These are phyloP conservation scores for Beauveria rudraprayagi DNA, from an alignment of 2,329 filamentous ascomycete species.

Conservation along the genomic window DNA sequence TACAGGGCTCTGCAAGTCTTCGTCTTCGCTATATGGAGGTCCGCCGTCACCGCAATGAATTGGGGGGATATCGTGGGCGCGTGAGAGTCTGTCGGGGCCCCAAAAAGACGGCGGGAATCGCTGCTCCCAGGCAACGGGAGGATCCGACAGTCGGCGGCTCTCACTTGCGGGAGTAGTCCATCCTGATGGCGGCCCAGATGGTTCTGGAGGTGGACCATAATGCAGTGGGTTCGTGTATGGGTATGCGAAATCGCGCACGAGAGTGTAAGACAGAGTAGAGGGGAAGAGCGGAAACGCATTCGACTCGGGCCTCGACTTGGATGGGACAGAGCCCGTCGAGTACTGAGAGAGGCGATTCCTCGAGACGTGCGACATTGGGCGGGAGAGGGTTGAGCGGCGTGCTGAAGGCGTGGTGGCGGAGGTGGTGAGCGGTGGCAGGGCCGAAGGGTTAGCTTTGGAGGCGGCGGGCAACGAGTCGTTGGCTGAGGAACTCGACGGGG, in stretches of 20 bases:
- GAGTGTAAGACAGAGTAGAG: constrained; percentile 78
- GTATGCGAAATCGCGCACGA: constrained; percentile 95
- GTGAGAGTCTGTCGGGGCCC: constrained; percentile 46
- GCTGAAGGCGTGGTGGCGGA: constrained; percentile 46
- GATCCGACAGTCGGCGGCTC: constrained; percentile 72
- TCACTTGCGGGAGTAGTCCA: constrained; percentile 82
- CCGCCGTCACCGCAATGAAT: constrained; percentile 83
- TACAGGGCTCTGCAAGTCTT: constrained; percentile 87
- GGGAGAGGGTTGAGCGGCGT: constrained; percentile 51
- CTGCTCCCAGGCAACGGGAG: constrained; percentile 66
- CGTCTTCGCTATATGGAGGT: constrained; percentile 90
- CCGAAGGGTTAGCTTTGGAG: constrained; percentile 44
- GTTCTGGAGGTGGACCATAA: constrained; percentile 81
- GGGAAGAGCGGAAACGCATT: constrained; percentile 75
- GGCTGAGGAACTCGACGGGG: constrained; percentile 45
- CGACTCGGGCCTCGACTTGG: constrained; percentile 72
- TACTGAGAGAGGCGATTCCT: constrained; percentile 80
- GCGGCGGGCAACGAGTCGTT: constrained; percentile 36
- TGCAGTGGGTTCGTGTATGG: constrained; percentile 74
- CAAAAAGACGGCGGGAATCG: constrained; percentile 54
- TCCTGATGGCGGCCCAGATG: constrained; percentile 61
- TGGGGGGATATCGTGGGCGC: constrained; percentile 65
- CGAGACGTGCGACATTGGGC: constrained; percentile 67
- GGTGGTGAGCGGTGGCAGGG: constrained; percentile 45
- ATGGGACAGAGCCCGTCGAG: constrained; percentile 60